Evolutionary conservation across 2,329 filamentous ascomycete species (phyloP), one percentile per base, ranked within the genome.

Genomic region (Aschersonia sp.): DNA sequence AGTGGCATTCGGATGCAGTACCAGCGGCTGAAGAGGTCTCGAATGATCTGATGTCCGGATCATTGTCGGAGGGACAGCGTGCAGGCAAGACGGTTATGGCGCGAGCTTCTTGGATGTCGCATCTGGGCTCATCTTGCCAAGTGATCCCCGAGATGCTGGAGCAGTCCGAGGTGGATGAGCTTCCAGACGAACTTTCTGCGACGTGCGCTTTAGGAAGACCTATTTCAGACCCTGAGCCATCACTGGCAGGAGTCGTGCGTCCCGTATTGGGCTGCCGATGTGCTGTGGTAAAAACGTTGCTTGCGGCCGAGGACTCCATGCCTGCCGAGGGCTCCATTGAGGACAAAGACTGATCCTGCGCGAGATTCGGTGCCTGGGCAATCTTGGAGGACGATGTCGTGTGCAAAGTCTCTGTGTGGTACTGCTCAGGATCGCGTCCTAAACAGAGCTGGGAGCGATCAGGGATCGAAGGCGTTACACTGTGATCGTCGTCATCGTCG

Each of bases 101-200:
- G 31, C 61, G 67, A 2, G 67, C 64, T 47, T 73, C 67, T 45
- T 69, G 64, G 1, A 65, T 53, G 3, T 56, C 61, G 12, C 58
- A 64, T 2, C 52, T 56, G 0, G 61, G 49, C 30, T 58, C 59
- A 40, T 53, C 62, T 41, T 62, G 61, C 50, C 59, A 61, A 2
- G 59, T 61, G 45, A 58, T 54, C 9, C 60, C 52, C 3, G 63
- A 67, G 41, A 62, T 61, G 6, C 55, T 54, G 0, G 70, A 68
- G 4, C 61, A 65, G 5, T 59, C 63, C 4, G 72, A 72, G 5
- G 62, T 53, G 32, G 63, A 60, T 0, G 69, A 65, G 4, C 53
- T 52, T 31, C 52, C 48, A 10, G 55, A 55, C n/a, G 51, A 55
- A 1, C 48, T 55, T 28, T 55, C 55, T 1, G 55, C 55, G 43